A percentile compares a stretch with the other conserved stretches of the same genome.
Evolutionary conservation across 2,329 filamentous ascomycete species (phyloP).

Genomic region (Lasiodiplodia theobromae): DNA sequence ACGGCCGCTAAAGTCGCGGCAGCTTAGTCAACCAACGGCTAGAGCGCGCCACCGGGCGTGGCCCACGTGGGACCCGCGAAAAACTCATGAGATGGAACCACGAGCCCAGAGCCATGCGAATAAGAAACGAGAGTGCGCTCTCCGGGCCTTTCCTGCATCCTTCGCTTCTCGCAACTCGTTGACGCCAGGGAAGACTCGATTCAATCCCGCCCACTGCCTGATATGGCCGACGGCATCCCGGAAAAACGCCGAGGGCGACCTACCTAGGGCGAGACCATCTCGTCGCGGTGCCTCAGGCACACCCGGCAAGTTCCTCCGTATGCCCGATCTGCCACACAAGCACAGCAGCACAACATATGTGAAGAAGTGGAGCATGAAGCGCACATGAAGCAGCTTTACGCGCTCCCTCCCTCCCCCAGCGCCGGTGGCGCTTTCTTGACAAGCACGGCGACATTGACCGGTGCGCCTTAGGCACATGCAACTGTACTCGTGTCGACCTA

Average conservation of each 20-base stretch:
- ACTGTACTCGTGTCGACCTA: not conserved
- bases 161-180: not conserved
- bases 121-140: conserved; percentile 4
- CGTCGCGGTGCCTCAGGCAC: conserved; percentile 5
- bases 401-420: not conserved
- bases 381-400: conserved; percentile 19
- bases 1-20: conserved; percentile 22
- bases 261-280: not conserved
- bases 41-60: not conserved
- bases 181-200: not conserved
- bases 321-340: conserved; percentile 4
- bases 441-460: conserved; percentile 7
- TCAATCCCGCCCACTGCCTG: too few relatives aligned
- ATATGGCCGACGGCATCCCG: conserved; percentile 4
- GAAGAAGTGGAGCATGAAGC: conserved; percentile 19
- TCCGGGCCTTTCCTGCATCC: not conserved
- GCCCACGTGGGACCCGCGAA: not conserved
- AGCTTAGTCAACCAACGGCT: not conserved
- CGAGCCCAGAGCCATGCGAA: conserved; percentile 2
- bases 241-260: not conserved
- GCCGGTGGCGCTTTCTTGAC: not conserved
- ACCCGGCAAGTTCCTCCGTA: conserved; percentile 7
- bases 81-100: not conserved
- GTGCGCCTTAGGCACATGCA: conserved; percentile 12
- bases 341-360: conserved; percentile 15